Conservation (phyloP, 148 eudicot genomes). For the Chenopodium suecicum region DNA sequence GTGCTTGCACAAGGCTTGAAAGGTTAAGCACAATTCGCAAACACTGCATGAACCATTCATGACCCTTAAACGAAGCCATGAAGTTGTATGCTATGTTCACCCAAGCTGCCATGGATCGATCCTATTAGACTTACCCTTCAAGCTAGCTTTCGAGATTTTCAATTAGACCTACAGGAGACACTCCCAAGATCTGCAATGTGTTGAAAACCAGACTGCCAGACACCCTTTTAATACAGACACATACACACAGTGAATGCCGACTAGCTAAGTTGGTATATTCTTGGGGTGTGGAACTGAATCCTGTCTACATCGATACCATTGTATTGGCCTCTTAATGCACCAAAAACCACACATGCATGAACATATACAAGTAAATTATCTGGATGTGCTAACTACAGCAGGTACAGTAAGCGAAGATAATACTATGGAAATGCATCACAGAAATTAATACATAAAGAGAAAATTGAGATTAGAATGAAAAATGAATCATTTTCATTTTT, state of each 20-base stretch:
- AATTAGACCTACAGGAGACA: neutral
- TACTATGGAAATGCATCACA: neutral
- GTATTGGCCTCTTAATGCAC: neutral
- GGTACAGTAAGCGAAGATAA: neutral
- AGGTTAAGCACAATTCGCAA: neutral
- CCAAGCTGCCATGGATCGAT: neutral
- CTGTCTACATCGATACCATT: neutral
- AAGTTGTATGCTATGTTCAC: too few relatives aligned
- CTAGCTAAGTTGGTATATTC: neutral
- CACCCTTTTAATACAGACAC: neutral
- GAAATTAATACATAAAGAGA: neutral
- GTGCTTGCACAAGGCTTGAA: neutral
- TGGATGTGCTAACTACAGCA: too few relatives aligned
- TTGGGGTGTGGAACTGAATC: neutral
- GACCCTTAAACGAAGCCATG: too few relatives aligned
- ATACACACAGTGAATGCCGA: neutral
- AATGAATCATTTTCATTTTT: conserved; percentile 15
- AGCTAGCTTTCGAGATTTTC: neutral
- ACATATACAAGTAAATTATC: too few relatives aligned
- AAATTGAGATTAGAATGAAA: neutral
- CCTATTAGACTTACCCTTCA: neutral
- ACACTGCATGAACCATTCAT: too few relatives aligned
- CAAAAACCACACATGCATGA: too few relatives aligned
- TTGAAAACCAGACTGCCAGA: neutral
- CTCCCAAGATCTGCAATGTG: neutral